phyloP scores from a whole-genome alignment of 257 asterid species.

The Solanum arcanum region DNA sequence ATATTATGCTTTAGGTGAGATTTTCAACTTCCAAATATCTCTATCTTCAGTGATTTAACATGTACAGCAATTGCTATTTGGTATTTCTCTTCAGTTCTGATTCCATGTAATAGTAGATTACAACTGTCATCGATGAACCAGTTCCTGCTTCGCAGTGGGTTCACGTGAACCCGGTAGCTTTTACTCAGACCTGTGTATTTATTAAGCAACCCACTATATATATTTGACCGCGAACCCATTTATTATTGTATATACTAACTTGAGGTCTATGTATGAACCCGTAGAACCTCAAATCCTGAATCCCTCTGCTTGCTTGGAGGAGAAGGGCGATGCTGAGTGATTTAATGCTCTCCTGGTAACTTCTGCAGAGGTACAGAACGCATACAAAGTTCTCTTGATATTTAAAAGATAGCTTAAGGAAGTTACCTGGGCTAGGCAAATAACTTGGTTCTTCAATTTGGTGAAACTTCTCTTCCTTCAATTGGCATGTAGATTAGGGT shows the following conservation, averaged over 20 bases:
- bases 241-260: background rate
- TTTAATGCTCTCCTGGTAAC: background rate
- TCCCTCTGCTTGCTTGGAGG: background rate
- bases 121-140: background rate
- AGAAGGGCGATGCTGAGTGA: background rate
- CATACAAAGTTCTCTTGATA: background rate
- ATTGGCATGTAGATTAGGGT: background rate
- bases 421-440: background rate
- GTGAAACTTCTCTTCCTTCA: background rate
- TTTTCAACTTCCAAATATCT: background rate
- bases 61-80: background rate
- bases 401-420: background rate
- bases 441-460: background rate
- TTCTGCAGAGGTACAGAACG: background rate
- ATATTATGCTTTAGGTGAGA: background rate
- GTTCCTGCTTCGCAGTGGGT: background rate
- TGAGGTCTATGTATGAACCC: background rate
- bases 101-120: background rate
- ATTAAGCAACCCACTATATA: background rate
- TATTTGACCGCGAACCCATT: background rate
- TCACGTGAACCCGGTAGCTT: background rate
- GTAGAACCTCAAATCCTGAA: background rate
- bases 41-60: background rate
- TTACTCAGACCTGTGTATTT: background rate
- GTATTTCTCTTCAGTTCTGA: background rate